Base-by-base conservation (phyloP, 495 filamentous ascomycete species). In the Acidiella bohemica region DNA sequence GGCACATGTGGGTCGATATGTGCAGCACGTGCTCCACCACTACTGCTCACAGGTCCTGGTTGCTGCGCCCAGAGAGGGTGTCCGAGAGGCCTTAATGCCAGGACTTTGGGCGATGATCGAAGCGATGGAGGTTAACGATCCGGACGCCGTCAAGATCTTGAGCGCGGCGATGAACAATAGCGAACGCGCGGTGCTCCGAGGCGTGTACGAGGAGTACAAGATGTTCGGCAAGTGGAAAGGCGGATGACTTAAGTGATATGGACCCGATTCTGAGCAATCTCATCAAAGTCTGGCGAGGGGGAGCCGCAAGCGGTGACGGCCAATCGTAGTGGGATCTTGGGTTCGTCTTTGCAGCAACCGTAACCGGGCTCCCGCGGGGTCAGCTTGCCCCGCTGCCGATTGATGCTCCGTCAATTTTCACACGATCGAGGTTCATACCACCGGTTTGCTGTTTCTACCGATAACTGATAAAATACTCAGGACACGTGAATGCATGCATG, bases 41-140 rank as follows among this genome's bases (percentile, higher is more conserved):
- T 93, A 86, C 54, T 69, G 81, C 41, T 64, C 71, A 42, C 69
- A 72, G 51, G 76, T 79, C 46, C 66, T 94, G 16, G 59, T 57
- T 9, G 67, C 66, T 1, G 57, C 66, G 5, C 44, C 76, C 18
- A 64, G 68, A 29, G 63, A 68, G 2, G 75, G 69, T 2, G 72
- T 87, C 29, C 73, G 79, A 54, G 74, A 76, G 49, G 72, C 72
- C 27, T 63, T 92, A 31, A 67, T 76, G 57, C 74, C 76, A 0
- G 85, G 81, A 22, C 53, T 92, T 23, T 86, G 78, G 54, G 68
- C 79, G 1, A 63, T 80, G 3, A 56, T 93, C 44, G 75, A 81
- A 43, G 63, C 80, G 2, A 57, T 93, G 44, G 75, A 81, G 43
- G 71, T 80, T 12, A 79, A 80, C 62, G 69, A 70, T 19, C 57